Evolutionary conservation across 331 rosid species (phyloP), one percentile per base, ranked within the genome.

Genomic region (Stylosanthes scabra): DNA sequence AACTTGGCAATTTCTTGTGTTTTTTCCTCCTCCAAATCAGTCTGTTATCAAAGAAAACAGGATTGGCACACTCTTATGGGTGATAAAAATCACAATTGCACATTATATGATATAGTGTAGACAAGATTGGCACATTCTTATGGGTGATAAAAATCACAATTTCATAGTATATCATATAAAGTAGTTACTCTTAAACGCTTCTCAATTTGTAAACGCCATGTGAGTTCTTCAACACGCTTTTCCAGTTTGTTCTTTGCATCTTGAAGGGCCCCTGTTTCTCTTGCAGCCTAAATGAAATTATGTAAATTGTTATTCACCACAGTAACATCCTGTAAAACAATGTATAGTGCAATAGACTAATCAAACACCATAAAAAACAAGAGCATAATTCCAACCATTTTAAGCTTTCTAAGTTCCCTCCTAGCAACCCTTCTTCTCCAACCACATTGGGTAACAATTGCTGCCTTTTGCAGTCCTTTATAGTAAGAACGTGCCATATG

Each of bases 191-290:
- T 89, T 68, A 95, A 76, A 62, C 99, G 88, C 93, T 95, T 95
- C 88, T 95, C 99, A 47, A 95, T 87, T 80, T 95, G 99, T 82
- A 95, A 85, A 70, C 99, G 99, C 97, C 97, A 95, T 47, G 99
- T 92, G 67, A 95, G 99, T 79, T 95, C 99, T 86, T 95, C 99
- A 72, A 95, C 99, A 50, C 99, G 97, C 85, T 95, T 95, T 82
- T 95, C 99, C 57, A 95, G 83, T 85, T 95, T 95, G 93, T 95
- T 95, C 67, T 95, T 95, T 41, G 97, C 97, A 82, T 95, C 99
- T 86, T 95, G 88, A 45, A 95, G 97, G 52, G 99, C 99, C 55
- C 99, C 99, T 1, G 99, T 92, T 80, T 95, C 99, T 84, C 93
- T 92, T 49, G 99, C 87, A 83, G 99, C 99, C 99, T 95, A 83